phyloP scores from a whole-genome alignment of 257 asterid species.

The Fraxinus americana region DNA sequence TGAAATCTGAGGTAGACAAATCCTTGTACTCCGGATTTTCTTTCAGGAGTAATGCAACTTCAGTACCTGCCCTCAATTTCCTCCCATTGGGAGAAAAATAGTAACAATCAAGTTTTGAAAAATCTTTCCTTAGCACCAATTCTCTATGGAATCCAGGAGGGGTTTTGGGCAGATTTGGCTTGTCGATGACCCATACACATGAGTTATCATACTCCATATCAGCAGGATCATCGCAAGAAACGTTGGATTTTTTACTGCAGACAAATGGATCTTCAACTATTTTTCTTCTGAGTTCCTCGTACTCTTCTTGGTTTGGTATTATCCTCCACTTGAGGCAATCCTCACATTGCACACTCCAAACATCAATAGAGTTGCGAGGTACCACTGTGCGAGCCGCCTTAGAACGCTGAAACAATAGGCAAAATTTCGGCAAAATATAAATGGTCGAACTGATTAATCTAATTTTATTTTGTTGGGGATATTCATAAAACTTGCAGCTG shows the following conservation, averaged over 20 bases:
- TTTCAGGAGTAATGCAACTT: conserved; percentile 42
- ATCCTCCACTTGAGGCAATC: conserved; percentile 49
- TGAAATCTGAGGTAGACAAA: conserved; percentile 42
- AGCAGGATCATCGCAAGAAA: conserved; percentile 47
- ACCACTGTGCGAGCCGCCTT: background rate
- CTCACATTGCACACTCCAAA: conserved; percentile 49
- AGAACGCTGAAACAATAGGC: conserved; percentile 1
- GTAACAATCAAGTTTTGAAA: conserved; percentile 17
- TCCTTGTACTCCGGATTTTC: conserved; percentile 35
- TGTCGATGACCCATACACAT: conserved; percentile 57
- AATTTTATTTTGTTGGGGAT: background rate
- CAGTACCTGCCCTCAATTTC: conserved; percentile 40
- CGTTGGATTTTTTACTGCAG: conserved; percentile 37
- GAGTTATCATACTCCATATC: conserved; percentile 46
- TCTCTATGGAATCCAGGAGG: conserved; percentile 56
- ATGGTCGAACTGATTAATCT: background rate
- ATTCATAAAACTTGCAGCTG: background rate
- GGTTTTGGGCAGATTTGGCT: conserved; percentile 55
- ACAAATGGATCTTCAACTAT: conserved; percentile 46
- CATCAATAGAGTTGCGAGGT: background rate
- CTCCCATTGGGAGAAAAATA: conserved; percentile 50
- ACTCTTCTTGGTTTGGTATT: conserved; percentile 40
- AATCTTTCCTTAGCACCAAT: conserved; percentile 39
- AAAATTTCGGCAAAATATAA: background rate
- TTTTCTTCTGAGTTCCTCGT: conserved; percentile 56